Conservation (phyloP, 139 green algal species). For the Pedinophyceae sp. region DNA sequence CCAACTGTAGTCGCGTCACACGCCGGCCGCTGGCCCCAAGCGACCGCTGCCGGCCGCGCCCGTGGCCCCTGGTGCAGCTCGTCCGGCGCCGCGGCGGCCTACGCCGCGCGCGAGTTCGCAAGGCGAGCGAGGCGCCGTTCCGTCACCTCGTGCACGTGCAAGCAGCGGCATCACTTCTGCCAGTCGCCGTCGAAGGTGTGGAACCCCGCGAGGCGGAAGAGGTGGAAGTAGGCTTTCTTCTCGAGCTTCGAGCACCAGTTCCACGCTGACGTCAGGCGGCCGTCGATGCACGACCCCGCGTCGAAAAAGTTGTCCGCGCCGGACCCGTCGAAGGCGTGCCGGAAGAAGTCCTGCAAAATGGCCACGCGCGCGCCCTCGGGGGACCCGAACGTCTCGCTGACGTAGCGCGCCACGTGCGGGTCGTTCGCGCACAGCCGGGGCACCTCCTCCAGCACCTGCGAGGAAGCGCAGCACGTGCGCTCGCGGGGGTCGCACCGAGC, state of each 20-base stretch:
- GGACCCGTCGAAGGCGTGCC: constrained; percentile 80
- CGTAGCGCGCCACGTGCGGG: constrained; percentile 22
- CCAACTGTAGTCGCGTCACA: too few species aligned
- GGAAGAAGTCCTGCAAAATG: constrained; percentile 84
- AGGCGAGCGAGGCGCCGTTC: too few species aligned
- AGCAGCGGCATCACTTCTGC: constrained; percentile 12
- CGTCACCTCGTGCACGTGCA: too few species aligned
- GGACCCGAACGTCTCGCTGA: constrained; percentile 29
- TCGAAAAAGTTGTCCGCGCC: constrained; percentile 89
- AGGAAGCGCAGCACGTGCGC: too few species aligned
- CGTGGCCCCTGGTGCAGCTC: too few species aligned
- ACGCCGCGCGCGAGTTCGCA: too few species aligned
- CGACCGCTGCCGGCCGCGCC: too few species aligned
- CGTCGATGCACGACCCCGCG: constrained; percentile 80
- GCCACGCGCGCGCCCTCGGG: constrained; percentile 43
- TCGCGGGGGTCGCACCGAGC: too few species aligned
- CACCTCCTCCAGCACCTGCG: background rate
- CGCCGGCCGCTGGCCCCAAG: too few species aligned
- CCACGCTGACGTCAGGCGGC: constrained; percentile 78
- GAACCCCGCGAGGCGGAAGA: constrained; percentile 78
- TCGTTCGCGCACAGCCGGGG: constrained; percentile 8
- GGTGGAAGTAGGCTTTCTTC: constrained; percentile 63
- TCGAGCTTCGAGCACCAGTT: constrained; percentile 80
- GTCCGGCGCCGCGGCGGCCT: too few species aligned
- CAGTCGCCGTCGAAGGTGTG: constrained; percentile 73